phyloP scores from a whole-genome alignment of 78 protist genomes.

The Diacronema lutheri region DNA sequence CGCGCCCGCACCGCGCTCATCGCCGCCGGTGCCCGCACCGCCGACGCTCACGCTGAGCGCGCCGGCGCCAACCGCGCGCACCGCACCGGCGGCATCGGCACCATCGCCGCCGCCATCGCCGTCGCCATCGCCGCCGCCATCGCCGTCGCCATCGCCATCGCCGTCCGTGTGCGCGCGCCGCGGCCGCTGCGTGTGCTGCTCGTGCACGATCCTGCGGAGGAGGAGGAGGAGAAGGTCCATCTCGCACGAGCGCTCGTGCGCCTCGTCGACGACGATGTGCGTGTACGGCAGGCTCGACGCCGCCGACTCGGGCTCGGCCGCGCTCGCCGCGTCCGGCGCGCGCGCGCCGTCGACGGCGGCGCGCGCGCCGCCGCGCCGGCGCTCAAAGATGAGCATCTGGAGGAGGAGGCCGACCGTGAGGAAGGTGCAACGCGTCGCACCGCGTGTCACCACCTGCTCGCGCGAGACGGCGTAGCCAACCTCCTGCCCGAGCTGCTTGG shows the following conservation, averaged over 20 bases:
- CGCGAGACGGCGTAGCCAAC: constrained; percentile 27
- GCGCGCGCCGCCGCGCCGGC: no score
- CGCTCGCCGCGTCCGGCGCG: no score
- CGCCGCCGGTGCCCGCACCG: no score
- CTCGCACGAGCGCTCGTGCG: constrained; percentile 38
- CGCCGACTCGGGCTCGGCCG: no score
- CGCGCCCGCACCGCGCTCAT: no score
- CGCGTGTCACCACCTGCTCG: neutral
- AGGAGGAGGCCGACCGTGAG: constrained; percentile 22
- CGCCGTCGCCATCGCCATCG: no score
- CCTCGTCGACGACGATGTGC: constrained; percentile 44
- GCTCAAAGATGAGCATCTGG: neutral
- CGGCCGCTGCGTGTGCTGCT: neutral
- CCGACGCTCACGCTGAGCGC: neutral
- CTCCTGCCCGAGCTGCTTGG: neutral
- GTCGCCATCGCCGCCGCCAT: no score
- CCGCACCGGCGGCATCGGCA: neutral
- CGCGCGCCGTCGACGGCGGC: no score
- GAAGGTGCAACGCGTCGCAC: neutral
- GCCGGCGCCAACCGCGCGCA: neutral
- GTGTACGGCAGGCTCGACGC: neutral
- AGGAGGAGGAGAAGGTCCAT: constrained; percentile 23
- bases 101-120: neutral
- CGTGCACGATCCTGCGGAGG: neutral
- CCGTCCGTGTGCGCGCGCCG: no score